Evolutionary conservation across 371 early-diverging fungal genomes (phyloP).

Genomic region (Synchytrium microbalum): DNA sequence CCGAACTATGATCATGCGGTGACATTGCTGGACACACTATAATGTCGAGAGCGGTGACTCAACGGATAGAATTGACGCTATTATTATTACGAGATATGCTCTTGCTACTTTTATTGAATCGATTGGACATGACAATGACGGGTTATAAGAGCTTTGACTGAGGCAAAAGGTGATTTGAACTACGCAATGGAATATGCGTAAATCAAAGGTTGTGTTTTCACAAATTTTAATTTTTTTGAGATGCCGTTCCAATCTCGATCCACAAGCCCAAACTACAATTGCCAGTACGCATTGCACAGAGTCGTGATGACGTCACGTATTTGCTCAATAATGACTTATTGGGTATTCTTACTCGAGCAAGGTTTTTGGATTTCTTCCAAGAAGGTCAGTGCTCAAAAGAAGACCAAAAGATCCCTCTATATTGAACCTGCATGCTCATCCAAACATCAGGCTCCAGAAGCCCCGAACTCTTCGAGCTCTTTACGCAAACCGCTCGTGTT

Average conservation of each 20-base stretch:
- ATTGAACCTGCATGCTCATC: not conserved
- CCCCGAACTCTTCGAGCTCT: not conserved
- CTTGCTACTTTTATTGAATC: constrained; percentile 4
- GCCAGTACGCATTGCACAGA: constrained; percentile 66
- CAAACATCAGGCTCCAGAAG: not conserved
- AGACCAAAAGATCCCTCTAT: too few species aligned
- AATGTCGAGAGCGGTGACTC: not conserved
- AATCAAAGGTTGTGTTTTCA: too few species aligned
- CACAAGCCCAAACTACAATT: constrained; percentile 79
- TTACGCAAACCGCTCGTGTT: not conserved
- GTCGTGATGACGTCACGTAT: constrained; percentile 49
- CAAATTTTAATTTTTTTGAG: not conserved
- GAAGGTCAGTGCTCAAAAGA: not conserved
- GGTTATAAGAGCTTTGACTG: not conserved
- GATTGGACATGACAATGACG: not conserved
- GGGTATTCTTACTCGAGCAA: not conserved
- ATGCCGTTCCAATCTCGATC: constrained; percentile 38
- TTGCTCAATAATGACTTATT: not conserved
- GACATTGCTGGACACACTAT: constrained; percentile 60
- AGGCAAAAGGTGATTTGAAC: not conserved
- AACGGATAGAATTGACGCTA: not conserved
- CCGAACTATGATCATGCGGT: too few species aligned
- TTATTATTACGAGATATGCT: not conserved
- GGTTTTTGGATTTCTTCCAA: not conserved
- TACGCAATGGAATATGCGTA: too few species aligned